Percentiles rank a stretch among this genome's conserved stretches.
Evolutionary conservation across 331 rosid species (phyloP).

Genomic region (Malus hybrid): DNA sequence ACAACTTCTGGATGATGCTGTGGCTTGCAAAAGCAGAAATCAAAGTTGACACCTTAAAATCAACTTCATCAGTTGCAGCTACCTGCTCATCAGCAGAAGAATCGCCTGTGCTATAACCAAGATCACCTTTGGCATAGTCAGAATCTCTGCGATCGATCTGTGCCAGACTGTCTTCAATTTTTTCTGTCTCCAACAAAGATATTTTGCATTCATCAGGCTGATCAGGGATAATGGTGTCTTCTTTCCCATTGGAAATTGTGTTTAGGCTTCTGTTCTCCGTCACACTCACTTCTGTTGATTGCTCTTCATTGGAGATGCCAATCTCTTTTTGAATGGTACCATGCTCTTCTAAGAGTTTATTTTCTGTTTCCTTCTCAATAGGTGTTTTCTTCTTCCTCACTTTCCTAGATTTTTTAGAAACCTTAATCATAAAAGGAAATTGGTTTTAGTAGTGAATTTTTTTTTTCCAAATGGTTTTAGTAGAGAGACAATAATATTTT

Average conservation of each 20-base stretch:
- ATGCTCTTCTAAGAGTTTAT: conserved; percentile 32
- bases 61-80: conserved; percentile 64
- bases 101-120: conserved; percentile 30
- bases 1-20: conserved; percentile 64
- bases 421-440: conserved; percentile 39
- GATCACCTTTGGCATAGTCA: conserved; percentile 36
- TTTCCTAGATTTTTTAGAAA: conserved; percentile 67
- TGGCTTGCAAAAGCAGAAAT: conserved; percentile 70
- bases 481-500: background rate
- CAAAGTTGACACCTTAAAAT: conserved; percentile 68
- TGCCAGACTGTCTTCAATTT: conserved; percentile 13
- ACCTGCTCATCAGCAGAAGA: conserved; percentile 69
- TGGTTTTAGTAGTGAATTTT: background rate
- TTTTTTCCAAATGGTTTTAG: background rate
- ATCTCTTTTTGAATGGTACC: conserved; percentile 33
- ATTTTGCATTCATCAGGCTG: conserved; percentile 24
- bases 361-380: conserved; percentile 33
- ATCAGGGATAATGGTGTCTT: conserved; percentile 13
- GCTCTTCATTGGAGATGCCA: conserved; percentile 31
- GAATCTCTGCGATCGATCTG: conserved; percentile 26
- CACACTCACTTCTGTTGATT: conserved; percentile 24
- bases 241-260: conserved; percentile 29
- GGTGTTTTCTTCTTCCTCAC: conserved; percentile 38
- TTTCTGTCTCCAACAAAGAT: conserved; percentile 21
- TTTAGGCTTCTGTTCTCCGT: conserved; percentile 24